Percentiles rank a stretch among this genome's conserved stretches.
phyloP scores from a whole-genome alignment of 495 filamentous ascomycete species.

The Cercophora scortea region DNA sequence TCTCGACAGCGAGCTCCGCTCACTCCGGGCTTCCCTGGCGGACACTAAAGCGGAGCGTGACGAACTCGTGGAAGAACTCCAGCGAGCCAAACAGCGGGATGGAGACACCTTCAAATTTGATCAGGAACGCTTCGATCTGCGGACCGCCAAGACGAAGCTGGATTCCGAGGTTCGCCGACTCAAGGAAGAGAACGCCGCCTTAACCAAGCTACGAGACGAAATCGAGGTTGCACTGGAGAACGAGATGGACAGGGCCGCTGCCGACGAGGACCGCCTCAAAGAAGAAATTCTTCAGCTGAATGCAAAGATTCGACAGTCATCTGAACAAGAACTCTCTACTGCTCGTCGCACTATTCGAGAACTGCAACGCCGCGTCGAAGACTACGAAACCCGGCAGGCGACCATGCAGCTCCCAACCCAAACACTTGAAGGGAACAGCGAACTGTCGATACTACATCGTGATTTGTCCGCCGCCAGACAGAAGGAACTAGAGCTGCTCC shows the following conservation, averaged over 20 bases:
- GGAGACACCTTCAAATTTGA: conserved; percentile 51
- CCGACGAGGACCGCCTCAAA: conserved; percentile 49
- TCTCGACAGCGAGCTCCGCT: conserved; percentile 53
- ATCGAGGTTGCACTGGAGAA: conserved; percentile 49
- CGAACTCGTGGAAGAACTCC: conserved; percentile 52
- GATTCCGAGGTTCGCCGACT: conserved; percentile 53
- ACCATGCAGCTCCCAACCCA: conserved; percentile 48
- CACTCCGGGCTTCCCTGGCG: conserved; percentile 42
- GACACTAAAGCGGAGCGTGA: conserved; percentile 57
- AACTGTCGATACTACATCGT: conserved; percentile 50
- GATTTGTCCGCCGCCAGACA: conserved; percentile 55
- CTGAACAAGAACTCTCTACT: conserved; percentile 41
- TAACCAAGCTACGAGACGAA: conserved; percentile 43
- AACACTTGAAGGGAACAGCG: conserved; percentile 33
- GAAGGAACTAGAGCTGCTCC: conserved; percentile 53
- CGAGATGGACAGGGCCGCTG: conserved; percentile 47
- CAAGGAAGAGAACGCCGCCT: conserved; percentile 45
- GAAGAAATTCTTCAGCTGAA: conserved; percentile 53
- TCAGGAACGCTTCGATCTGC: conserved; percentile 54
- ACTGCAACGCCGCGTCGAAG: conserved; percentile 49
- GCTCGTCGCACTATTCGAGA: conserved; percentile 46
- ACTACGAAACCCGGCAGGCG: conserved; percentile 49
- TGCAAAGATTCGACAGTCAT: conserved; percentile 32
- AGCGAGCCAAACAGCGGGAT: conserved; percentile 38
- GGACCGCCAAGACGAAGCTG: conserved; percentile 49